phyloP scores from a whole-genome alignment of 306 rosid genomes.

The Benincasa hispida region DNA sequence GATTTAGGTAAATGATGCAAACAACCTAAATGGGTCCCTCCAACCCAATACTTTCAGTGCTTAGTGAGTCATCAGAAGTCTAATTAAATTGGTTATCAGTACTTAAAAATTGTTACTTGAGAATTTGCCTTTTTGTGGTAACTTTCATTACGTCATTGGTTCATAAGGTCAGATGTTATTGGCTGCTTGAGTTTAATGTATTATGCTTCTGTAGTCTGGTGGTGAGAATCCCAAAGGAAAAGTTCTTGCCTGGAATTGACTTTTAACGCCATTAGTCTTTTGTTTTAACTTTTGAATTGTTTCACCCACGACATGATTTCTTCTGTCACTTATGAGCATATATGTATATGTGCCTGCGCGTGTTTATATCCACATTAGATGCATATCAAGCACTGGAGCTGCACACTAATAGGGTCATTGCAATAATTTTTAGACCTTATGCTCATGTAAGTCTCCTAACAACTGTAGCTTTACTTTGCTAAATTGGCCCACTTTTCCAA shows the following conservation, averaged over 20 bases:
- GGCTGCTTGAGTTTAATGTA: constrained; percentile 3
- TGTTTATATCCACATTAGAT: constrained; percentile 9
- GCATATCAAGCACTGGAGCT: constrained; percentile 7
- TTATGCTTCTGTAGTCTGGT: constrained; percentile 6
- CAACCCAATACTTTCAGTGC: constrained; percentile 8
- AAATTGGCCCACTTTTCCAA: constrained; percentile 7
- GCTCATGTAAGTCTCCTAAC: not conserved
- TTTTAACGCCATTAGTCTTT: not conserved
- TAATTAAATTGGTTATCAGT: constrained; percentile 5
- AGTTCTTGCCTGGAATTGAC: constrained; percentile 1
- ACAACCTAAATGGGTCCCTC: constrained; percentile 7
- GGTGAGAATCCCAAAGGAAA: not conserved
- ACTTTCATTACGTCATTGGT: constrained; percentile 2
- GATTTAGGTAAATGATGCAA: constrained; percentile 9
- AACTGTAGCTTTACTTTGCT: constrained; percentile 6
- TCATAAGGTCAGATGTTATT: not conserved
- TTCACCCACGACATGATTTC: not conserved
- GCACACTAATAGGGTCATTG: not conserved
- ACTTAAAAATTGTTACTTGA: not conserved
- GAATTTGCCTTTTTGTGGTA: constrained; percentile 1
- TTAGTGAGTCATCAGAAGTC: constrained; percentile 8
- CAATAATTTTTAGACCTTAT: not conserved
- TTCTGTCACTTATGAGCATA: not conserved
- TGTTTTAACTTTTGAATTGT: not conserved
- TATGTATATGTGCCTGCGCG: not conserved